Evolutionary conservation across 495 filamentous ascomycete species (phyloP).

Genomic region (Bathelium albidoporum): DNA sequence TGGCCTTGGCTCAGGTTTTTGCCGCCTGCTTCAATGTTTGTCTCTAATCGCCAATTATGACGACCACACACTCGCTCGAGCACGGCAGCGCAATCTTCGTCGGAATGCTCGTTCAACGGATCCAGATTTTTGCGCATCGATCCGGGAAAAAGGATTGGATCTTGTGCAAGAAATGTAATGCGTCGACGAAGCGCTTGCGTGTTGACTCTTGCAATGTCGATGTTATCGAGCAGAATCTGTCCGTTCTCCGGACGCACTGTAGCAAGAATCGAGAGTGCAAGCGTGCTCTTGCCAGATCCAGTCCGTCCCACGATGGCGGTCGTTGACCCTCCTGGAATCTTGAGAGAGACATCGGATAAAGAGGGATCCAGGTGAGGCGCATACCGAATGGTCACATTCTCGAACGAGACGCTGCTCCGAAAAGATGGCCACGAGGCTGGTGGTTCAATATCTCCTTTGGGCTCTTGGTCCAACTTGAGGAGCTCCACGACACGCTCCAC

Average conservation of each 20-base stretch:
- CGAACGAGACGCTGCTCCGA: conserved; percentile 59
- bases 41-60: conserved; percentile 45
- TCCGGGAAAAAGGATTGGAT: conserved; percentile 54
- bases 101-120: conserved; percentile 31
- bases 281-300: conserved; percentile 56
- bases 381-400: conserved; percentile 66
- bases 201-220: conserved; percentile 50
- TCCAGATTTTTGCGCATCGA: conserved; percentile 52
- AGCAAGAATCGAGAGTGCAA: conserved; percentile 54
- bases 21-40: conserved; percentile 47
- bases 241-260: conserved; percentile 43
- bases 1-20: conserved; percentile 52
- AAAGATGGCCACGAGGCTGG: conserved; percentile 67
- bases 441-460: conserved; percentile 50
- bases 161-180: conserved; percentile 55
- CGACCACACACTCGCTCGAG: conserved; percentile 41
- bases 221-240: conserved; percentile 47
- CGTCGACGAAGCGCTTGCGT: conserved; percentile 49
- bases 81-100: conserved; percentile 41
- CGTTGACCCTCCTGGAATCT: conserved; percentile 63
- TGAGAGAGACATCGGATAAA: conserved; percentile 51
- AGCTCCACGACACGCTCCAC: conserved; percentile 76
- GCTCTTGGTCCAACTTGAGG: conserved; percentile 62
- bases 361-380: conserved; percentile 64
- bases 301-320: conserved; percentile 54